These are phyloP conservation scores for Yarrowia divulgata DNA, from an alignment of 805 yeast genomes.

Conservation along the genomic window DNA sequence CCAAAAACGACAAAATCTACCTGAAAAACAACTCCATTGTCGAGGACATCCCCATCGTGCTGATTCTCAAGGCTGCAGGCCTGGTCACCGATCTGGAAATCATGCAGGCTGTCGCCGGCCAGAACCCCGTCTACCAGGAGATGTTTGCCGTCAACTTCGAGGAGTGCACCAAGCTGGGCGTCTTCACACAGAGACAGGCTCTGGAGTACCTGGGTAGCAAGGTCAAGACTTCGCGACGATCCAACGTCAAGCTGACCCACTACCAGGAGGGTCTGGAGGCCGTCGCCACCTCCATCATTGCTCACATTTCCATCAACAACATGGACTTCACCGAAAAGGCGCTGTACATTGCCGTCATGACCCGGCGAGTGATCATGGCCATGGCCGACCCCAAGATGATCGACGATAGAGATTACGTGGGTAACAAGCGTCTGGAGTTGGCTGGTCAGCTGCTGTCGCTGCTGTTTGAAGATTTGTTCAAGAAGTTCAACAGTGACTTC, in stretches of 20 bases:
- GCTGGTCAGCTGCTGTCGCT: constrained; percentile 98
- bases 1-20: constrained; percentile 87
- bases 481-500: constrained; percentile 93
- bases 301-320: constrained; percentile 86
- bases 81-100: constrained; percentile 90
- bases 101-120: constrained; percentile 92
- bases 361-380: constrained; percentile 94
- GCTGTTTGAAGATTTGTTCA: constrained; percentile 94
- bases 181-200: constrained; percentile 93
- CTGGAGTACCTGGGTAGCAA: constrained; percentile 87
- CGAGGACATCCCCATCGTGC: constrained; percentile 94
- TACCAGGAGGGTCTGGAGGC: constrained; percentile 95
- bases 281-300: constrained; percentile 89
- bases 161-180: constrained; percentile 84
- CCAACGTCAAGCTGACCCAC: constrained; percentile 77
- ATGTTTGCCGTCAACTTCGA: constrained; percentile 91
- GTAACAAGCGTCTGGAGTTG: constrained; percentile 94
- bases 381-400: constrained; percentile 93
- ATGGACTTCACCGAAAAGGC: constrained; percentile 94
- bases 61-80: constrained; percentile 94
- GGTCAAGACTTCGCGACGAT: constrained; percentile 90
- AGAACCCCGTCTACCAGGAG: constrained; percentile 87
- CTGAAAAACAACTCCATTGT: constrained; percentile 93
- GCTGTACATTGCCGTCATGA: constrained; percentile 92
- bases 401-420: constrained; percentile 98